Conservation (phyloP, 1,284 basidiomycete genomes). For the Athelia psychrophila region DNA sequence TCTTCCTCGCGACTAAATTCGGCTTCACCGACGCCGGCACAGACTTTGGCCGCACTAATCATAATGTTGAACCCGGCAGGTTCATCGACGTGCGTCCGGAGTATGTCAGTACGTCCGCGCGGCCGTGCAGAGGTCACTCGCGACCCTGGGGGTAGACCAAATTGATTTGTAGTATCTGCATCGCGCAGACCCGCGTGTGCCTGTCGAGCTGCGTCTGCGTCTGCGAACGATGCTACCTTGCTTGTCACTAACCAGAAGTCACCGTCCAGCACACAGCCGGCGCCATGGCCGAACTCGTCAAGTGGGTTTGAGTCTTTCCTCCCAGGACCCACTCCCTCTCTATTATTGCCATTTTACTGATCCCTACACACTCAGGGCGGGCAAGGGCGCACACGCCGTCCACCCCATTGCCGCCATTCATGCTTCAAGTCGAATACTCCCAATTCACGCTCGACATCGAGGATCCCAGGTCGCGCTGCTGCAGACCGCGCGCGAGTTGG, state of each 20-base stretch:
- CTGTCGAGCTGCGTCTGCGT: slow-evolving; percentile 25
- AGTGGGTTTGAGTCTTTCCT: slow-evolving; percentile 17
- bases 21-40: too few relatives aligned
- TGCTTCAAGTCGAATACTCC: slow-evolving; percentile 52
- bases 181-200: slow-evolving; percentile 29
- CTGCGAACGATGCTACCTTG: not conserved
- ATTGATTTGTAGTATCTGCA: not conserved
- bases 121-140: not conserved
- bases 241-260: not conserved
- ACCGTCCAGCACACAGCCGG: slow-evolving; percentile 23
- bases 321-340: too few relatives aligned
- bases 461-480: slow-evolving; percentile 33
- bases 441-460: slow-evolving; percentile 47
- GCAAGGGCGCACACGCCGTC: slow-evolving; percentile 47
- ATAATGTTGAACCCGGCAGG: not conserved
- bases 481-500: slow-evolving; percentile 36
- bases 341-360: too few relatives aligned
- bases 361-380: slow-evolving; percentile 22
- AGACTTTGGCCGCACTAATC: too few relatives aligned
- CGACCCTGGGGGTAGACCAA: not conserved
- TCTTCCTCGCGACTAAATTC: slow-evolving; percentile 30
- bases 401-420: slow-evolving; percentile 45
- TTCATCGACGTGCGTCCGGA: not conserved
- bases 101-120: not conserved
- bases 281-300: slow-evolving; percentile 38